Base-by-base conservation (phyloP, 768 basidiomycete species). In the Psilocybe cubensis region DNA sequence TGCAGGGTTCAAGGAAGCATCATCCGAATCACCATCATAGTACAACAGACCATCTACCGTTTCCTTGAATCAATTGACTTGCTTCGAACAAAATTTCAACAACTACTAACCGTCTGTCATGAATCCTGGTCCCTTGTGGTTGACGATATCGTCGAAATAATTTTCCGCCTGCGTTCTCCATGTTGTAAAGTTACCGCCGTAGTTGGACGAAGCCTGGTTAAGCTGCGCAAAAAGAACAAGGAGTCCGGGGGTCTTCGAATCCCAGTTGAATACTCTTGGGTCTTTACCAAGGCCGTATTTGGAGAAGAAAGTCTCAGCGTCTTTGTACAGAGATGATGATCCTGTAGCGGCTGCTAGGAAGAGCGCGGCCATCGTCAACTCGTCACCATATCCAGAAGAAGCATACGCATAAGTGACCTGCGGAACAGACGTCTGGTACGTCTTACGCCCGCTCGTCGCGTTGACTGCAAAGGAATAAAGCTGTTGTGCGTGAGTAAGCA, bases 231-330 rank as follows among this genome's bases (percentile, higher is more conserved):
- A 91, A 6, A 96, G 72, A 18, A 96, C 82, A 40, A 85, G 81
- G 0, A 93, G 66, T 2, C 87, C 95, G 1, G 92, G 89, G 1
- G 82, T 84, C 70, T 92, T 90, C 3, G 84, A 83, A 67, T 95
- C 95, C 95, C 95, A 98, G 68, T 95, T 95, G 73, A 94, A 91
- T 4, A 89, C 85, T 2, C 76, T 72, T 43, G 86, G 73, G 29
- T 79, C 74, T 1, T 77, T 76, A 2, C 72, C 70, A 0, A 96
- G 76, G 21, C 77, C 69, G 66, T 83, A 90, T 28, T 82, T 72
- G 9, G 73, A 65, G 69, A 86, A 94, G 66, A 83, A 84, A 6
- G 74, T 68, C 66, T 84, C 79, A 1, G 91, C 91, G 57, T 91
- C 82, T 20, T 78, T 67, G 64, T 86, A 92, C 52, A 83, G 76